A percentile compares a stretch with the other conserved stretches of the same genome.
Conservation (phyloP, 2,329 filamentous ascomycete genomes). For the Alternaria ventricosa region DNA sequence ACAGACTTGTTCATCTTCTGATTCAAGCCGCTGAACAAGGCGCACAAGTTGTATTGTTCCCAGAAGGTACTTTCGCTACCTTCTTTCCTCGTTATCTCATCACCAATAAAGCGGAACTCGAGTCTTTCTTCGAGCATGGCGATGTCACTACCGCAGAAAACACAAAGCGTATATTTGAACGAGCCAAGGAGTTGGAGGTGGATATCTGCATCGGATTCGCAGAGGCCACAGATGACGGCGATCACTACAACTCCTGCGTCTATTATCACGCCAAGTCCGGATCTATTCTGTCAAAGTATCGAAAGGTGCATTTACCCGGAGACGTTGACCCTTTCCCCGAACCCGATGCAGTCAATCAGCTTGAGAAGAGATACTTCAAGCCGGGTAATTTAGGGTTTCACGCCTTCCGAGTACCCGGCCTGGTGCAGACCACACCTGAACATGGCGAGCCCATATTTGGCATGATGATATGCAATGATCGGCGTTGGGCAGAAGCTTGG, state of each 20-base stretch:
- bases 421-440: conserved; percentile 20
- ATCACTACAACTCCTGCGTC: conserved; percentile 30
- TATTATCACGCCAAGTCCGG: conserved; percentile 26
- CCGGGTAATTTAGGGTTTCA: conserved; percentile 60
- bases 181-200: conserved; percentile 54
- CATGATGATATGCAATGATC: conserved; percentile 64
- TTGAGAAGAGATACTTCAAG: conserved; percentile 63
- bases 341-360: conserved; percentile 57
- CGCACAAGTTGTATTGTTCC: conserved; percentile 59
- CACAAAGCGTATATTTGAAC: conserved; percentile 56
- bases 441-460: conserved; percentile 58
- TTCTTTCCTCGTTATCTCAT: conserved; percentile 62
- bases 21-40: conserved; percentile 52
- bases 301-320: conserved; percentile 28
- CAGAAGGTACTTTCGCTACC: conserved; percentile 61
- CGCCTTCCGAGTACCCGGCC: conserved; percentile 28
- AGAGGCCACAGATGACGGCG: conserved; percentile 53
- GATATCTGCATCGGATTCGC: conserved; percentile 62
- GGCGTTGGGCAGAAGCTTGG: conserved; percentile 61
- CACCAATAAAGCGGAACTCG: conserved; percentile 52
- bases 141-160: conserved; percentile 51
- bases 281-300: conserved; percentile 26
- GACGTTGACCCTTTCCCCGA: conserved; percentile 34
- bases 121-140: conserved; percentile 58
- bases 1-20: conserved; percentile 58